Base-by-base conservation (phyloP, 768 basidiomycete species). In the Coprinopsis marcescibilis region DNA sequence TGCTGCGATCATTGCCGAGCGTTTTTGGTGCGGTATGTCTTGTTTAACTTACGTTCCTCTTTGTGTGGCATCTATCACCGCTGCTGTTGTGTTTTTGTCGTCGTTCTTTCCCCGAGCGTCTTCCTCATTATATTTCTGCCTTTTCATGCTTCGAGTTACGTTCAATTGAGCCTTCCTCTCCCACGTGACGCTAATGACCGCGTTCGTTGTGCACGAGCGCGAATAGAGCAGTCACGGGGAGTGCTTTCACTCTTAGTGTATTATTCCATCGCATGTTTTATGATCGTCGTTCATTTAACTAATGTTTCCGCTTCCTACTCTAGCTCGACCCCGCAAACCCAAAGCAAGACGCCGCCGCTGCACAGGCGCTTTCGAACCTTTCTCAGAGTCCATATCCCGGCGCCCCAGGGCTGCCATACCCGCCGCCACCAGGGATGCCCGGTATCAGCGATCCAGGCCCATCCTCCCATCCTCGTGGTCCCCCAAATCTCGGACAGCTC, bases 401-500 rank as follows among this genome's bases (percentile, higher is more conserved):
- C 36, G 60, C 45, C 33, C 60, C 59, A 30, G 61, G 69, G 8
- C 61, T 66, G 10, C 67, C 60, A 12, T 66, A 64, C 43, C 66
- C 57, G 42, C 52, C 62, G 15, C 67, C 60, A 39, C 50, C 62
- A 19, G 57, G 57, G 15, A 57, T 78, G 24, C 72, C 79, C 14
- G 73, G 73, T 15, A 73, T 82, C 39, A 75, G 75, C 27, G 82
- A 85, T 50, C 80, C 82, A 2, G 83, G 83, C 6, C 81, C 83
- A n/a, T 84, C 83, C 3, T 81, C 81, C 0, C 83, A 84, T 55
- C 82, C 81, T 3, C 76, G 78, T 4, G 83, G 82, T 0, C 82
- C 82, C 2, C 83, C 82, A 3, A 77, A 75, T 47, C 66, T 82
- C 1, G 78, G 77, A 11, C 81, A 81, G 45, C 65, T 81, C 50